A percentile compares a stretch with the other conserved stretches of the same genome.
These are phyloP conservation scores for Pseudoscleropodium purum DNA, from an alignment of 225 moss, liverwort and hornwort genomes.

Conservation along the genomic window DNA sequence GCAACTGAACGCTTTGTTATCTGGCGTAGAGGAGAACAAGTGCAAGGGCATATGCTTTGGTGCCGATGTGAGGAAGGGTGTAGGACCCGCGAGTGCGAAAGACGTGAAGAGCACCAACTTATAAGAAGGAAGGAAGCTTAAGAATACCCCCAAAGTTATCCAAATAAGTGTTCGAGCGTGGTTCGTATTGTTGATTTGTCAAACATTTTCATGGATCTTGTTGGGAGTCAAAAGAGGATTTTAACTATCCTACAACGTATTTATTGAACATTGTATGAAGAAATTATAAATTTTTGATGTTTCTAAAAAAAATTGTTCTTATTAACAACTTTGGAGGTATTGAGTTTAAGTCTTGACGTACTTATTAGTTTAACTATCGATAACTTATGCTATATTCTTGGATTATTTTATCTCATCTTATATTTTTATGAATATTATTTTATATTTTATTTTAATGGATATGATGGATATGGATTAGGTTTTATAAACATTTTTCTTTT, in stretches of 20 bases:
- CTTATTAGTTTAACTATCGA: background rate
- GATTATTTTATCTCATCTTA: background rate
- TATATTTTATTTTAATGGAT: background rate
- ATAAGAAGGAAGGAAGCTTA: background rate
- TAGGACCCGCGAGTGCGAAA: too few species aligned
- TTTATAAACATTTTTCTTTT: background rate
- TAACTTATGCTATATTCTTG: background rate
- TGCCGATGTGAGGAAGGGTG: background rate
- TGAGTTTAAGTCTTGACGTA: background rate
- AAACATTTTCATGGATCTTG: fast-evolving
- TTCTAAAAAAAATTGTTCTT: fast-evolving
- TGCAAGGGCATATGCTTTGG: background rate
- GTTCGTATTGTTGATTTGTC: background rate
- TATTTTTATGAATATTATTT: background rate
- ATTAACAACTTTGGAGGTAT: background rate
- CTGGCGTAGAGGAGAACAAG: background rate
- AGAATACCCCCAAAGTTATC: too few species aligned
- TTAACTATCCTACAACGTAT: fast-evolving
- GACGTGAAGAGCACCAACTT: background rate
- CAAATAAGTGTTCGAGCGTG: background rate
- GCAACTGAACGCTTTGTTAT: background rate
- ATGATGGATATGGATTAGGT: background rate
- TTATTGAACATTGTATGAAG: fast-evolving
- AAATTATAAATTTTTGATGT: too few species aligned
- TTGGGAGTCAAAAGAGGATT: background rate